Evolutionary conservation across 306 rosid species (phyloP).

Genomic region (Fragaria vesca): DNA sequence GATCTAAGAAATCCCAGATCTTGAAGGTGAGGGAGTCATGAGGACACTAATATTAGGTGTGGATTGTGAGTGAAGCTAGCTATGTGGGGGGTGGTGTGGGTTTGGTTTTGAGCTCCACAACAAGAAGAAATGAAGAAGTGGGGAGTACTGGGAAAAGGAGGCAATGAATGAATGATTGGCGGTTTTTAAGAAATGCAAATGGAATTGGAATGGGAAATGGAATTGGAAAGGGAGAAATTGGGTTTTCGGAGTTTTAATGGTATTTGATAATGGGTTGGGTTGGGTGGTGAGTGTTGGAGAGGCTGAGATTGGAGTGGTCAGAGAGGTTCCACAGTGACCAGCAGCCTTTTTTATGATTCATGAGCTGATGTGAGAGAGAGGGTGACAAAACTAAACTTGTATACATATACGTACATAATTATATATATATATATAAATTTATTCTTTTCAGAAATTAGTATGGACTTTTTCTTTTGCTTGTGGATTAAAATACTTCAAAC

Average conservation of each 20-base stretch:
- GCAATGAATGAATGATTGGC: slow-evolving; percentile 2
- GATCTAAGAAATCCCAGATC: slow-evolving; percentile 11
- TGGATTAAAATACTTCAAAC: background rate
- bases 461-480: background rate
- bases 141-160: background rate
- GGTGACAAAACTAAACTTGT: slow-evolving; percentile 4
- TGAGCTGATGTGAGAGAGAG: background rate
- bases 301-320: slow-evolving; percentile 15
- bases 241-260: background rate
- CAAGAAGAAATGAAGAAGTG: background rate
- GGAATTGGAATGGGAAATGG: background rate
- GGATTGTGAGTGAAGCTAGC: background rate
- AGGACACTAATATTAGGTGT: background rate
- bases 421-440: background rate
- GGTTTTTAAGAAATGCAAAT: background rate
- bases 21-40: slow-evolving; percentile 6
- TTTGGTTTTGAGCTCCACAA: background rate
- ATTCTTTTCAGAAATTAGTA: background rate
- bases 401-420: background rate
- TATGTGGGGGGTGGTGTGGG: background rate
- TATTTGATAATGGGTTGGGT: background rate
- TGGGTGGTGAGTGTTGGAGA: background rate
- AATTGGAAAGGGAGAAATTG: background rate
- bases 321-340: background rate
- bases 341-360: background rate